A percentile compares a stretch with the other conserved stretches of the same genome.
These are phyloP conservation scores for Cyclotella cryptica DNA, from an alignment of 108 stramenopile genomes.

Conservation along the genomic window DNA sequence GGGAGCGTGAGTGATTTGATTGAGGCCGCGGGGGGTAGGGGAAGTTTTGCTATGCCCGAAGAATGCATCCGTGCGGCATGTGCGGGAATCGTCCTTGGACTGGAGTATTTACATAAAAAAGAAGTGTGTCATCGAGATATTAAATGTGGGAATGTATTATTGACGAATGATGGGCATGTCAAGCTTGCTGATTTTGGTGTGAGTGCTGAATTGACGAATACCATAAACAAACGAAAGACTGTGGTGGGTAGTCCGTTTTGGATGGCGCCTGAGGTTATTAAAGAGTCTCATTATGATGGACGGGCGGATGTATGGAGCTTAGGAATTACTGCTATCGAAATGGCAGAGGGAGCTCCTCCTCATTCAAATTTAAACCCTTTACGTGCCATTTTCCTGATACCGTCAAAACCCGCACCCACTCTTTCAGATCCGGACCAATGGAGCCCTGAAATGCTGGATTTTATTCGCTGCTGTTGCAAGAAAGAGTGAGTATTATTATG, in stretches of 20 bases:
- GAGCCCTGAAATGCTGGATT: conserved; percentile 93
- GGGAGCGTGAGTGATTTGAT: conserved; percentile 89
- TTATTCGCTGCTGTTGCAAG: conserved; percentile 87
- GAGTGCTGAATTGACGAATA: conserved; percentile 92
- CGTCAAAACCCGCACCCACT: conserved; percentile 87
- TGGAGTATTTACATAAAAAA: conserved; percentile 92
- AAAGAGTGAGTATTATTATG: conserved; percentile 53
- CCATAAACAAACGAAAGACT: conserved; percentile 94
- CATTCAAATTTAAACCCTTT: conserved; percentile 92
- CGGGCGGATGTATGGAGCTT: conserved; percentile 98
- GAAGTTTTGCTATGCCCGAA: conserved; percentile 64
- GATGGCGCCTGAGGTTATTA: conserved; percentile 99
- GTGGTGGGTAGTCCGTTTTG: conserved; percentile 99
- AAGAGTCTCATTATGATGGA: conserved; percentile 96
- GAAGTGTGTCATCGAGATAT: conserved; percentile 96
- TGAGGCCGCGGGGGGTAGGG: conserved; percentile 67
- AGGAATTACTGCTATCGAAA: conserved; percentile 97
- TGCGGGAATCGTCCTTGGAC: conserved; percentile 86
- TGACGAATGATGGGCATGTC: conserved; percentile 88
- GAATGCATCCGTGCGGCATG: conserved; percentile 88
- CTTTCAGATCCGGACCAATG: conserved; percentile 90
- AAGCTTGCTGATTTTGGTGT: conserved; percentile 96
- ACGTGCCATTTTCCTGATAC: conserved; percentile 89
- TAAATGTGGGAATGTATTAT: conserved; percentile 94
- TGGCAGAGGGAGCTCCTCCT: conserved; percentile 99